These are phyloP conservation scores for Saccharomycopsis synnaedendra DNA, from an alignment of 805 yeast genomes.

Conservation along the genomic window DNA sequence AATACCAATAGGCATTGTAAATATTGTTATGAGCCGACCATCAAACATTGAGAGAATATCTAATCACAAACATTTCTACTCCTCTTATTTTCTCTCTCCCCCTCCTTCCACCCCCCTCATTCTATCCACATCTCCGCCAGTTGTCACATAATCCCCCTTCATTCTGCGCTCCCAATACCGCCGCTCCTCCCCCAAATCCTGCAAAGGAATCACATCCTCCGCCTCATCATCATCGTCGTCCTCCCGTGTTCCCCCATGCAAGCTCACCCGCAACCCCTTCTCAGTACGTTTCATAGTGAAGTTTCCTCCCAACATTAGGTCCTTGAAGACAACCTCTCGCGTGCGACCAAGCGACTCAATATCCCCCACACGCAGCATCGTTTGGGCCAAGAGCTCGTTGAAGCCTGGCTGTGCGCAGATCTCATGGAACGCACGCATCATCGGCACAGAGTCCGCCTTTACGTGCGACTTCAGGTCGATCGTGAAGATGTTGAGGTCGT, in stretches of 20 bases:
- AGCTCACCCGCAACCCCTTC: not conserved
- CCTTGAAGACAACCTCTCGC: slow-evolving; percentile 63
- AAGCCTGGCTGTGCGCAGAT: slow-evolving; percentile 64
- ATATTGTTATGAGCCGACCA: too few species aligned
- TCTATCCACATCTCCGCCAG: not conserved
- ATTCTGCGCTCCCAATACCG: slow-evolving; percentile 40
- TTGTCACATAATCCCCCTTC: slow-evolving; percentile 19
- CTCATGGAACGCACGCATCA: slow-evolving; percentile 85
- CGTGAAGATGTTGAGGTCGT: slow-evolving; percentile 67
- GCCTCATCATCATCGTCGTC: slow-evolving; percentile 14
- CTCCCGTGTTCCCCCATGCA: slow-evolving; percentile 8
- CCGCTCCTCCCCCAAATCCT: slow-evolving; percentile 24
- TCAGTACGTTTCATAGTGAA: slow-evolving; percentile 24
- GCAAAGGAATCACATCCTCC: slow-evolving; percentile 21
- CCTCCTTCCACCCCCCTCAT: too few species aligned
- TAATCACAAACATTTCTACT: too few species aligned
- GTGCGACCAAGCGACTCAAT: slow-evolving; percentile 74
- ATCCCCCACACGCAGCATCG: slow-evolving; percentile 56
- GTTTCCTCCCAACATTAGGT: slow-evolving; percentile 41
- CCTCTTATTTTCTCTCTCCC: too few species aligned
- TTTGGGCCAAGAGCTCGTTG: slow-evolving; percentile 51
- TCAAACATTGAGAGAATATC: too few species aligned
- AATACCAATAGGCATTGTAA: too few species aligned
- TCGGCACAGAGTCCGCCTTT: slow-evolving; percentile 72
- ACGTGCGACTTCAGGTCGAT: slow-evolving; percentile 65